These are phyloP conservation scores for Globisporangium orthogonon DNA, from an alignment of 352 stramenopile species.

Conservation along the genomic window DNA sequence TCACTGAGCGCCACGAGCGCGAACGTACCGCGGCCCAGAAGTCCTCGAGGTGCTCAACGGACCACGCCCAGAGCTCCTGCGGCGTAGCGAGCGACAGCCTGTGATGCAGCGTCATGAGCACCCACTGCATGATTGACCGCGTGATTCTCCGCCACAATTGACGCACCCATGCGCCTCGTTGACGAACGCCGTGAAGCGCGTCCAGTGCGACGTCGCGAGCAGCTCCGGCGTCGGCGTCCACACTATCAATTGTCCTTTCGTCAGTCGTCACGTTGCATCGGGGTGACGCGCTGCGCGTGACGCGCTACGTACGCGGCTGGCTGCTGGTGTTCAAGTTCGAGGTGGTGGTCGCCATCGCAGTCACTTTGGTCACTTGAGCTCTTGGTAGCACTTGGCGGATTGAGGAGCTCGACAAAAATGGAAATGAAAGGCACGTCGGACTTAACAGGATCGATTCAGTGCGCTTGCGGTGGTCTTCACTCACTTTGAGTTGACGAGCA, in stretches of 20 bases:
- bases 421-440: background rate
- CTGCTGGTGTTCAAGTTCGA: background rate
- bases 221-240: conserved; percentile 45
- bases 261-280: background rate
- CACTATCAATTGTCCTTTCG: conserved; percentile 20
- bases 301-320: background rate
- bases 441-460: background rate
- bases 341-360: background rate
- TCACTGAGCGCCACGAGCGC: background rate
- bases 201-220: conserved; percentile 55
- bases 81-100: conserved; percentile 36
- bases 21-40: conserved; percentile 48
- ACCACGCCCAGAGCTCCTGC: conserved; percentile 66
- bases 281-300: background rate
- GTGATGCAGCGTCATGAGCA: background rate
- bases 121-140: background rate
- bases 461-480: background rate
- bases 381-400: background rate
- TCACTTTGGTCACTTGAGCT: background rate
- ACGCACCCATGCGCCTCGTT: conserved; percentile 46
- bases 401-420: background rate
- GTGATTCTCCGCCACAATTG: background rate
- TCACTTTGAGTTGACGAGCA: background rate
- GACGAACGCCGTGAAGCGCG: conserved; percentile 55
- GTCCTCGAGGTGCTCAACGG: conserved; percentile 49